Evolutionary conservation across 352 stramenopile species (phyloP), one percentile per base, ranked within the genome.

Genomic region (Phytophthora cryptogea): DNA sequence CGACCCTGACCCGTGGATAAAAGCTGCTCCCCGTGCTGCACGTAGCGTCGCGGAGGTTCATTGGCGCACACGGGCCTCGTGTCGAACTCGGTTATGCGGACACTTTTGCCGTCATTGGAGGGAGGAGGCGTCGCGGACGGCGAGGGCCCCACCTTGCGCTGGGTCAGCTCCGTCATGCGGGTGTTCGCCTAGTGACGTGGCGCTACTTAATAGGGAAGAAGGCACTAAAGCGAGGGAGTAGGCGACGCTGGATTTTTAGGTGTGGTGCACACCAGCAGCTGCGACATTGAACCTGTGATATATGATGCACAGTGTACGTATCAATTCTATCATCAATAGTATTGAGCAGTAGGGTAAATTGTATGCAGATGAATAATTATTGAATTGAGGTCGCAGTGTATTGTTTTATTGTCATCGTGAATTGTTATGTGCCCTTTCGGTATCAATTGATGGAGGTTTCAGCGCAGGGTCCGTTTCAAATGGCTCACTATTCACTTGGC

Each of bases 21-120:
- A 30, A 82, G 68, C 42, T 67, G 57, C 27, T 77, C 74, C 5
- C 74, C 62, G 1, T 72, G 65, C 20, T 72, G 70, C 17, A 88
- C 50, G 62, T 89, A 89, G 39, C 76, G 75, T 10, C 67, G 51
- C 36, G 76, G 61, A 4, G 71, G 55, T 27, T 89, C 80, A 33
- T 70, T 59, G 5, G 74, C 73, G 43, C 80, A 89, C 4, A 80
- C 78, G 23, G 80, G 78, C 0, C 80, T 77, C 17, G 83, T 67
- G 48, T 89, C 80, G 54, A 80, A 85, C 56, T 89, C 80, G 9
- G 78, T 70, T 13, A 81, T 71, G 30, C 72, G 74, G 17, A 87
- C 63, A 31, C 41, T 31, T 40, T 59, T 67, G 27, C 39, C 59
- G 32, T 57, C 61, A 23, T 30, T 54, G 39, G 54, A 63, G 9